Evolutionary conservation across 371 early-diverging fungal species (phyloP).

Genomic region (Mortierella sp.): DNA sequence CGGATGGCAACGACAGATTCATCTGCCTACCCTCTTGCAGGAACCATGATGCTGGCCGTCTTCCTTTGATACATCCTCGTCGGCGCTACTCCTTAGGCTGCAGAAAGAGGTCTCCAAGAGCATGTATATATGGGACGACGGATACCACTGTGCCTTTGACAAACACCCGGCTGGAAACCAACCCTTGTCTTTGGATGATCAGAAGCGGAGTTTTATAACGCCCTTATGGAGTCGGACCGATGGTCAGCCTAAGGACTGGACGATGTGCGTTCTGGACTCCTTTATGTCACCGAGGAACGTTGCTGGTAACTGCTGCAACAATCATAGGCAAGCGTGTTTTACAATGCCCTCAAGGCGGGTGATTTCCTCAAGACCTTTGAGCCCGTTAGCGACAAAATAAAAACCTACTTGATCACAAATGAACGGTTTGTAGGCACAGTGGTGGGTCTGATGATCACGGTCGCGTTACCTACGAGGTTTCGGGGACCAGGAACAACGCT

Average conservation of each 20-base stretch:
- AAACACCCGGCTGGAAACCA: slow-evolving; percentile 60
- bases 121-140: neutral
- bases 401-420: no score
- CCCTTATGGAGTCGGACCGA: neutral
- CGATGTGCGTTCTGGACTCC: neutral
- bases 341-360: no score
- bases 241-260: neutral
- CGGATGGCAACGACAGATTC: neutral
- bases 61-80: neutral
- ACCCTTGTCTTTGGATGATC: slow-evolving; percentile 30
- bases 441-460: no score
- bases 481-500: no score
- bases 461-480: no score
- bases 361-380: no score
- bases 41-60: neutral
- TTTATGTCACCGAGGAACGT: neutral
- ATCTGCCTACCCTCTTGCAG: neutral
- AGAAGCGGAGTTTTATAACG: neutral
- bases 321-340: neutral
- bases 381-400: neutral
- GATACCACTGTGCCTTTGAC: neutral
- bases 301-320: neutral
- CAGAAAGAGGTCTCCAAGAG: neutral
- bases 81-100: neutral
- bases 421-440: no score